Base-by-base conservation (phyloP, 2,329 filamentous ascomycete genomes). In the Beauveria scarabaeidicola region DNA sequence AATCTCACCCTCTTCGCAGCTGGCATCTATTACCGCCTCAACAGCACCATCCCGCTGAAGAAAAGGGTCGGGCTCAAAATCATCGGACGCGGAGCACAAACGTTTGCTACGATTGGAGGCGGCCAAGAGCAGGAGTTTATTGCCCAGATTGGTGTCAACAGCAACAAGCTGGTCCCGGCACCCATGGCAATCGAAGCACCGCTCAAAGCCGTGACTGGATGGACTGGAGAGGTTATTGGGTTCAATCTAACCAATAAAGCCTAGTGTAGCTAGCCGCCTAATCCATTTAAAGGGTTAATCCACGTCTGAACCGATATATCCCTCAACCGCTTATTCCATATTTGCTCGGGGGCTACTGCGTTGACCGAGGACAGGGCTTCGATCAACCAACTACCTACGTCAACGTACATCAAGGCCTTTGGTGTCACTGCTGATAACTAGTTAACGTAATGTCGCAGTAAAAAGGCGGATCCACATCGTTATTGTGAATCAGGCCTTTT, bases 11-110 rank as follows among this genome's bases (percentile, higher is more conserved):
- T 75, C 1, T 69, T 72, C 52, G 67, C 73, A 0, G 67, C 66
- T 1, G 73, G 71, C 0, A 72, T 69, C 55, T 70, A 72, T 56
- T 76, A 70, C 65, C 63, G 70, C 3, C 64, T 73, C 7, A 74
- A 74, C 63, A 56, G 38, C 13, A 50, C 59, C 10, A 55, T 55
- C 7, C 52, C 52, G 8, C n/a, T 55, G 19, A 41, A 55, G 32
- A 15, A 13, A 5, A 15, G 44, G 21, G 44, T 47, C 6, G 19
- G 44, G 1, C 10, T 47, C 23, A 25, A 47, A 7, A 15, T 47
- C 5, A 47, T 21, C 21, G 44, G 44, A 47, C 44, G 44, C 19
- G 56, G 56, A 6, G n/a, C 46, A 6, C 29, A 52, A 4, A 58
- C 56, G 3, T 58, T 41, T 58, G 56, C 56, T 8, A n/a, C 47